Percentiles rank a stretch among this genome's conserved stretches.
phyloP scores from a whole-genome alignment of 1,139 yeast genomes.

The Suhomyces chickasaworum region DNA sequence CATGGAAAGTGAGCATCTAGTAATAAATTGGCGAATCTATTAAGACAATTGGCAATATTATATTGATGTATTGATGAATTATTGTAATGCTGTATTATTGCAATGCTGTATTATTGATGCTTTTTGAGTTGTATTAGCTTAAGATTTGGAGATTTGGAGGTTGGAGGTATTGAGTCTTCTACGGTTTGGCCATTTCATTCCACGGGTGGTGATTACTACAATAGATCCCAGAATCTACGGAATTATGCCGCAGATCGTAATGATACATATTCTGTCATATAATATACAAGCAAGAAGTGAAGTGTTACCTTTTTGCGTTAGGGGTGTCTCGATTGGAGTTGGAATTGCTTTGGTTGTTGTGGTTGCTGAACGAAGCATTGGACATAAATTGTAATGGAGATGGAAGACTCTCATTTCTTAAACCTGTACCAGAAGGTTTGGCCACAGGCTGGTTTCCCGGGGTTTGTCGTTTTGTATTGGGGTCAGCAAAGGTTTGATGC shows the following conservation, averaged over 20 bases:
- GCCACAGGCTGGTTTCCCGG: conserved; percentile 7
- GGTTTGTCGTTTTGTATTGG: conserved; percentile 1
- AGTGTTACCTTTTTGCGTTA: conserved; percentile 6
- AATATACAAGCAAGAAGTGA: conserved; percentile 10
- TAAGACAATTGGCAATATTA: too few species aligned
- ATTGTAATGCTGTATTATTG: too few species aligned
- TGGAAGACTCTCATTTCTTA: conserved; percentile 16
- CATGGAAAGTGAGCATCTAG: too few species aligned
- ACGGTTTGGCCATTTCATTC: too few species aligned
- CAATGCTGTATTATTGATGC: too few species aligned
- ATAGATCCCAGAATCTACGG: not conserved
- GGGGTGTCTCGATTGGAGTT: conserved; percentile 9
- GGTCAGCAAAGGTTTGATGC: conserved; percentile 7
- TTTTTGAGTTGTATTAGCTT: too few species aligned
- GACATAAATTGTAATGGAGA: conserved; percentile 20
- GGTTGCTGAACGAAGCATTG: conserved; percentile 13
- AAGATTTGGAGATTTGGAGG: too few species aligned
- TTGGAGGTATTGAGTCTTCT: too few species aligned
- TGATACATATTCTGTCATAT: conserved; percentile 6
- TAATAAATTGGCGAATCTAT: too few species aligned
- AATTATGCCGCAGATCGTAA: conserved; percentile 3
- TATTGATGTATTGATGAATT: too few species aligned
- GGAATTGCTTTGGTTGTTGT: conserved; percentile 6
- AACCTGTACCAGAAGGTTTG: not conserved
- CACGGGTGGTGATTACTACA: too few species aligned